Evolutionary conservation across 441 rosid genomes (phyloP), one percentile per base, ranked within the genome.

Genomic region (Euphorbia celastroides): DNA sequence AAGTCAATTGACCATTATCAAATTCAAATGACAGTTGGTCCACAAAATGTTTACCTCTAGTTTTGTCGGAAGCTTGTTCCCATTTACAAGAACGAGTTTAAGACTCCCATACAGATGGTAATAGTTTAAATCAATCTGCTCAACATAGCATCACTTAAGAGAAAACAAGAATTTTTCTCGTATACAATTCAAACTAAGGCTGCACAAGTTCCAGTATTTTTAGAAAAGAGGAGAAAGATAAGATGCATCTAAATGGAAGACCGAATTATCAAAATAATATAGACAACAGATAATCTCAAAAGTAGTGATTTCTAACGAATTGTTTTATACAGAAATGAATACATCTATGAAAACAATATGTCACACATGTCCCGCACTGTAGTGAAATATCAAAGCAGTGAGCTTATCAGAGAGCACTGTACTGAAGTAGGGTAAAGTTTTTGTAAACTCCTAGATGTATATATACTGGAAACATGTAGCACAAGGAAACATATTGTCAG

Each of bases 11-110:
- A 22, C 28, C 32, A 17, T 28, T 38, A 42, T 67, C 19, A 52
- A 22, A 48, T 48, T 48, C 54, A n/a, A 46, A 38, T 31, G 20
- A 31, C 32, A 32, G 13, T 3, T 12, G 30, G 20, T 16, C 56
- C 48, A n/a, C 58, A 65, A 41, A 60, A 36, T 1, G 19, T 54
- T 57, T 81, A 87, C 88, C 89, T 76, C 84, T 67, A 72, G 81
- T 74, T 69, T 84, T 12, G 67, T 28, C n/a, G 82, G 81, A 31
- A 87, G 79, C 78, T 79, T 83, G 64, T 74, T 69, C 34, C 84
- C 81, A 71, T 79, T 79, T 41, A 80, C 32, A 26, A 84, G 78
- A 70, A 79, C 89, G 48, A 34, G 38, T 34, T 34, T 34, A 34
- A 34, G 38, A 34, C 38, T 34, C 38, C 38, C 38, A 34, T 34